These are phyloP conservation scores for Periglandula ipomoeae DNA, from an alignment of 2,329 filamentous ascomycete genomes.

Conservation along the genomic window DNA sequence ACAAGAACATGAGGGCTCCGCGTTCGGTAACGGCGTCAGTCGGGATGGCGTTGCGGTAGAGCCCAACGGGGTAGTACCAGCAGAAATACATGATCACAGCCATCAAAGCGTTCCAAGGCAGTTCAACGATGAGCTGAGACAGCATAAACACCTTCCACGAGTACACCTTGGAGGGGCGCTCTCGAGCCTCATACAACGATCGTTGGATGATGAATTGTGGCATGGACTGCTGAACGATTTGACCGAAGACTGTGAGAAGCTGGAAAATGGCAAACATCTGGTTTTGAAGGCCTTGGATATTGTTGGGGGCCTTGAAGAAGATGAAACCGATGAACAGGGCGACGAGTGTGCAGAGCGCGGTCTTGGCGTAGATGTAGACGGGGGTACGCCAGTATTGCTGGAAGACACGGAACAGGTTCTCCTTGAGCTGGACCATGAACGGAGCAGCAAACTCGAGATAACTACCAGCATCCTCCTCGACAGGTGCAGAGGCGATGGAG, in stretches of 20 bases:
- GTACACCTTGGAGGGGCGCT: constrained; percentile 77
- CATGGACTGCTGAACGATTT: constrained; percentile 73
- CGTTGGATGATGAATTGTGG: constrained; percentile 78
- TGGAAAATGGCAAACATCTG: constrained; percentile 84
- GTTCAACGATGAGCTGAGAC: constrained; percentile 72
- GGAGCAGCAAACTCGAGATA: constrained; percentile 76
- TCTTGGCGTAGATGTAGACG: constrained; percentile 80
- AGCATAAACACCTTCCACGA: constrained; percentile 81
- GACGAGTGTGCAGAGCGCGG: constrained; percentile 52
- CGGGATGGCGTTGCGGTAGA: constrained; percentile 59
- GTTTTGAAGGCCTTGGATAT: constrained; percentile 72
- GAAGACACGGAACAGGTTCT: constrained; percentile 68
- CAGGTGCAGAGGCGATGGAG: constrained; percentile 5
- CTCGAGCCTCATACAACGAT: constrained; percentile 74
- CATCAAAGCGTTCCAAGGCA: constrained; percentile 76
- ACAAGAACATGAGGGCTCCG: constrained; percentile 70
- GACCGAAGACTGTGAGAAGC: constrained; percentile 71
- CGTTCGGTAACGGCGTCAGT: constrained; percentile 56
- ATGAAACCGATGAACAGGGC: constrained; percentile 75
- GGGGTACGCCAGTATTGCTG: constrained; percentile 90
- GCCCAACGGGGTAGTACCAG: constrained; percentile 81
- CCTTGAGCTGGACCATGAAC: constrained; percentile 56
- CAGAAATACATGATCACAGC: constrained; percentile 67
- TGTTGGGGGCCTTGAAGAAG: constrained; percentile 64
- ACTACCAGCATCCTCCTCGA: constrained; percentile 19